Evolutionary conservation across 768 basidiomycete species (phyloP).

Genomic region (Atractiella rhizophila): DNA sequence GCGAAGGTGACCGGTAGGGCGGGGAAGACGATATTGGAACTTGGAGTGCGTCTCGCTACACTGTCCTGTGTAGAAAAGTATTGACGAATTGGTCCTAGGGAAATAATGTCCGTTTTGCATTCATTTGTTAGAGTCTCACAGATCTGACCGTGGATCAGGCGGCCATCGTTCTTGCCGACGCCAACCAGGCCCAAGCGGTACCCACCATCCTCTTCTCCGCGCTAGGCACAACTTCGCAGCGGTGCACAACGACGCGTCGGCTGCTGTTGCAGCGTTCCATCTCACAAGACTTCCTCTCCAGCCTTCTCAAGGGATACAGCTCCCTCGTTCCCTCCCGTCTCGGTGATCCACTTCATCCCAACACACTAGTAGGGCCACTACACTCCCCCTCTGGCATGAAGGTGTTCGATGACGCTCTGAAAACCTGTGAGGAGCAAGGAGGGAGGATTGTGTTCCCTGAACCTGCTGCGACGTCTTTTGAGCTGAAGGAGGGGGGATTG

Average conservation of each 20-base stretch:
- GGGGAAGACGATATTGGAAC: too few relatives aligned
- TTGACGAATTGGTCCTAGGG: neutral
- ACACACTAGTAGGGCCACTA: constrained; percentile 43
- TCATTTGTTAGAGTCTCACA: constrained; percentile 28
- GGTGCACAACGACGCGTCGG: constrained; percentile 74
- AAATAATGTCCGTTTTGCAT: neutral
- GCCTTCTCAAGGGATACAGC: constrained; percentile 46
- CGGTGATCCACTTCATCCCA: constrained; percentile 56
- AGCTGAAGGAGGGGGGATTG: constrained; percentile 26
- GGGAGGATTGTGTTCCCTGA: constrained; percentile 52
- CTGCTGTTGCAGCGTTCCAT: constrained; percentile 66
- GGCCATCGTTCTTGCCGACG: constrained; percentile 75
- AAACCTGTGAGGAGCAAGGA: constrained; percentile 35
- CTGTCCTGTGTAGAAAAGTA: neutral
- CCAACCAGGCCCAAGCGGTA: constrained; percentile 67
- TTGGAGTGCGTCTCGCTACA: neutral
- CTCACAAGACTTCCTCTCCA: constrained; percentile 46
- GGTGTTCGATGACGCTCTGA: constrained; percentile 37
- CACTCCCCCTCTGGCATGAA: constrained; percentile 26
- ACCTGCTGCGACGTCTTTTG: constrained; percentile 34
- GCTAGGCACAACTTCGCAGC: constrained; percentile 42
- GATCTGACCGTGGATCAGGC: constrained; percentile 94
- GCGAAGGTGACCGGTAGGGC: too few relatives aligned
- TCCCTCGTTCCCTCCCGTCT: constrained; percentile 30
- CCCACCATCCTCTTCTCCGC: constrained; percentile 83